Percentiles rank a stretch among this genome's conserved stretches.
phyloP scores from a whole-genome alignment of 129 eudicot genomes.

The Chrysanthemum lavandulifolium region DNA sequence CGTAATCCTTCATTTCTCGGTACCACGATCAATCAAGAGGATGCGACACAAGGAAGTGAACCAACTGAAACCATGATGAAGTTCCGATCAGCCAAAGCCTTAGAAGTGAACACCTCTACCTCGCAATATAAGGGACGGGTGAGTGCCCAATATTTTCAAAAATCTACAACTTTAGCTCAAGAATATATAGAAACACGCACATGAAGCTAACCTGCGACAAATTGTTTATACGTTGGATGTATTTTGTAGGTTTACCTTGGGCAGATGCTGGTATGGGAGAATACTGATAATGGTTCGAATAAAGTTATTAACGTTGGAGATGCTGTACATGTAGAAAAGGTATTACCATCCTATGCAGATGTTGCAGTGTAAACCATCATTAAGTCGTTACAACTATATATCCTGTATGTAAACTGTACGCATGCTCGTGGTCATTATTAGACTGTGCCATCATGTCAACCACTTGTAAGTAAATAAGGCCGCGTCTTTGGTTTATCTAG shows the following conservation, averaged over 20 bases:
- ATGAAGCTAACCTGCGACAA: too few species aligned
- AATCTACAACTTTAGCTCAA: too few species aligned
- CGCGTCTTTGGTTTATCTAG: neutral
- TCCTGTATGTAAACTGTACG: neutral
- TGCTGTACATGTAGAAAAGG: constrained; percentile 24
- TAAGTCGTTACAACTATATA: neutral
- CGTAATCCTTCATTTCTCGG: too few species aligned
- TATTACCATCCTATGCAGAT: constrained; percentile 32
- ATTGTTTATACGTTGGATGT: neutral
- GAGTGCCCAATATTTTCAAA: too few species aligned
- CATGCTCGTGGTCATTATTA: neutral
- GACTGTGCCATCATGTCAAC: neutral
- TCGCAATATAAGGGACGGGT: too few species aligned
- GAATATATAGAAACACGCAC: too few species aligned
- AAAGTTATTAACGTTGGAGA: constrained; percentile 37
- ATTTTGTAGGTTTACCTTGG: constrained; percentile 38
- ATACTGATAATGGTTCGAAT: neutral
- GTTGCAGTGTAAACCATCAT: constrained; percentile 29
- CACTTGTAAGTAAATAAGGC: neutral
- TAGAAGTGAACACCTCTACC: too few species aligned
- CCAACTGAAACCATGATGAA: too few species aligned
- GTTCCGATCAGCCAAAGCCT: too few species aligned
- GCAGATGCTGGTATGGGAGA: constrained; percentile 34
- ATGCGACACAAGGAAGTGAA: too few species aligned
- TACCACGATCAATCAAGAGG: too few species aligned